Evolutionary conservation across 345 rosid species (phyloP).

Genomic region (Dovyalis caffra): DNA sequence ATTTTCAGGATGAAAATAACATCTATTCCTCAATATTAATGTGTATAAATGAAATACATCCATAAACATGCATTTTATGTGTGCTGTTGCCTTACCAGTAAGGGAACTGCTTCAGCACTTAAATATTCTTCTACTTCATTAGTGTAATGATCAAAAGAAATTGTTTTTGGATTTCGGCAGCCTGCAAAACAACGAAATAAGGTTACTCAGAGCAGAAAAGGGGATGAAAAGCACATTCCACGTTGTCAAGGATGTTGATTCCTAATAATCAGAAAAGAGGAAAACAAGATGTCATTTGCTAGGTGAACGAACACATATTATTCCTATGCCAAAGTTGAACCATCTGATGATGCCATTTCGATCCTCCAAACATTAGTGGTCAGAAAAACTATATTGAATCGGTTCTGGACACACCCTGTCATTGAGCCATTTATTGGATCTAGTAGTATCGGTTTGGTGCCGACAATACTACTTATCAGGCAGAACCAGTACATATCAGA

Average conservation of each 20-base stretch:
- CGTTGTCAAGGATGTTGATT: not conserved
- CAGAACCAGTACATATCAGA: not conserved
- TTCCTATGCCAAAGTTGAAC: not conserved
- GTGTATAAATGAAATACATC: not conserved
- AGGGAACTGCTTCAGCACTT: slow-evolving; percentile 36
- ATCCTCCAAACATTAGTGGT: not conserved
- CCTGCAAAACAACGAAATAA: slow-evolving; percentile 32
- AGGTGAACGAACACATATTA: not conserved
- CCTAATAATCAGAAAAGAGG: not conserved
- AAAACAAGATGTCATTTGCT: not conserved
- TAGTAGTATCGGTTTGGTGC: not conserved
- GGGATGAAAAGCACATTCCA: not conserved
- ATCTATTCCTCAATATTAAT: not conserved
- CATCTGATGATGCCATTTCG: not conserved
- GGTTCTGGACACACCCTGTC: not conserved
- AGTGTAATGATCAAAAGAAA: slow-evolving; percentile 36
- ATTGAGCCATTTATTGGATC: not conserved
- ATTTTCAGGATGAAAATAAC: not conserved
- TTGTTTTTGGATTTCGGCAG: slow-evolving; percentile 44
- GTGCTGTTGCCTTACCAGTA: slow-evolving; percentile 22
- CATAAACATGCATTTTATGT: not conserved
- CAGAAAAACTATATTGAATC: not conserved
- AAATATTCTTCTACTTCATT: slow-evolving; percentile 30
- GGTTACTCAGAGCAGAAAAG: not conserved
- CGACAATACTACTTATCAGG: not conserved